Base-by-base conservation (phyloP, 495 filamentous ascomycete species). In the Podospora didyma region DNA sequence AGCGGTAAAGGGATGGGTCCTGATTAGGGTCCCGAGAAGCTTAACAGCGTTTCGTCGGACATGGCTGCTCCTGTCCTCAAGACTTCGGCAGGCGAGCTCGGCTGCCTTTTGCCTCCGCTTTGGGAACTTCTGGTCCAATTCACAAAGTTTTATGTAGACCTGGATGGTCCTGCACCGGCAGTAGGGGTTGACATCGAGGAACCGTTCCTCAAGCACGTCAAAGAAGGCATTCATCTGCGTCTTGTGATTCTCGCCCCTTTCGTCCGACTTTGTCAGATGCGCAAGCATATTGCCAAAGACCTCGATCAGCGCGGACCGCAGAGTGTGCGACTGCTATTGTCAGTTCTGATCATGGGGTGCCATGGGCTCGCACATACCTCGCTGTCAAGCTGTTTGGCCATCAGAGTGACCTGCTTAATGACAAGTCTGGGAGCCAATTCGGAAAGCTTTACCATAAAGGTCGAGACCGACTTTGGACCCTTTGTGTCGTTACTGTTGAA, bases 41-140 rank as follows among this genome's bases (percentile, higher is more conserved):
- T 95, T 97, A 69, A 99, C 95, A 0, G 95, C 92, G 67, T 97
- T 97, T 39, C 91, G 85, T 59, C 94, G 80, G 20, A 97, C 94
- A 67, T 97, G 93, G 69, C 95, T 97, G 70, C 94, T 97, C 75
- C 96, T 99, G 73, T 99, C 94, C 69, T 96, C 89, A 21, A 99
- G 76, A 65, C 92, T 96, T 61, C 88, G 81, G 39, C 89, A 83
- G 7, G 94, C 92, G 12, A 97, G 74, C 63, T 95, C 89, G 16
- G 95, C 88, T 0, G 85, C 91, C 57, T 80, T 84, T 70, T 96
- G 92, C 58, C 94, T 79, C 37, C 92, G 82, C 74, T 97, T 96
- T 17, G 90, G 90, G 66, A 94, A 97, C 65, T 97, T 99, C 49
- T 90, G 89, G 45, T 96, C 89, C 26, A 98, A 78, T 26, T 96